Base-by-base conservation (phyloP, 345 rosid species). In the Acer yangbiense region DNA sequence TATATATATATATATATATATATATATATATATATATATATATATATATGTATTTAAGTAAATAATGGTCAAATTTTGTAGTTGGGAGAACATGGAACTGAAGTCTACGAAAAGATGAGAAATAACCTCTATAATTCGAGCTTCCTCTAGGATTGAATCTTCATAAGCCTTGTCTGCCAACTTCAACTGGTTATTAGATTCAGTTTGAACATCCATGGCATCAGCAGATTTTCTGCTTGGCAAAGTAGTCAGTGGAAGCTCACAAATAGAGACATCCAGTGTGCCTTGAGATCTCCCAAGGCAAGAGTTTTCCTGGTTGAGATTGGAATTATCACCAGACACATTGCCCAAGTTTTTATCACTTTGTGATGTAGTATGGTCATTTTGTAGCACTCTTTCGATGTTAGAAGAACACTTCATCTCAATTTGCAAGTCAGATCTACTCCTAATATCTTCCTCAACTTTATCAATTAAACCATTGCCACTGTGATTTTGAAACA, bases 141-240 rank as follows among this genome's bases (percentile, higher is more conserved):
- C 98, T 91, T 94, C 99, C 84, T 94, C 94, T 85, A 97, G 84
- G 61, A 94, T 80, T 65, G 94, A 88, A 83, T 97, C 98, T 76
- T 93, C 97, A 80, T 83, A 86, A 32, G 83, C 88, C 84, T 82
- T 94, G 84, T 88, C 92, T 72, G 74, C 78, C 74, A 85, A 68
- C 79, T 84, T 84, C 73, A 85, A 79, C 65, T 69, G 58, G 41
- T 69, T 81, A 79, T 74, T 83, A 70, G 88, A 78, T 83, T 81
- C 82, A 83, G 84, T 75, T 73, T 80, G 89, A 75, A 76, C 81
- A 64, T 88, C 93, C 79, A 80, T 60, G 69, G 77, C 83, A 76
- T 79, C 80, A 76, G 43, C 80, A 76, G 76, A 79, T 71, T 68
- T 83, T 78, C 57, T 79, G 60, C 71, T 83, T 18, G 77, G 64